Evolutionary conservation across 306 rosid species (phyloP), one percentile per base, ranked within the genome.

Genomic region (Prunus dulcis): DNA sequence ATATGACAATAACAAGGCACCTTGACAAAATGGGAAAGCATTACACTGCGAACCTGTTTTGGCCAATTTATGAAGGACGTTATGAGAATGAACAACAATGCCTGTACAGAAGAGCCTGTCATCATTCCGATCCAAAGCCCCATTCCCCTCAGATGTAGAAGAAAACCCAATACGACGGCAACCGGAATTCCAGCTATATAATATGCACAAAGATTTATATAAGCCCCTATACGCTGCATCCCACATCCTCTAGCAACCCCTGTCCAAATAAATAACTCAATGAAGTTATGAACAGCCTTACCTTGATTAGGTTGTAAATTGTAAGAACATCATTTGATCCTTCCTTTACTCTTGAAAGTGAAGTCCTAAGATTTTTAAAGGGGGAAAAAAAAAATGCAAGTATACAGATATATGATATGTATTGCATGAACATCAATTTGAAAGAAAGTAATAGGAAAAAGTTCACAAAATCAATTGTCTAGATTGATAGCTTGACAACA

Each of bases 71-170:
- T 83, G 69, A 30, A 82, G 20, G 45, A 32, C 23, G 90, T 80
- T 9, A 82, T 56, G 30, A 76, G 25, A 51, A 62, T 53, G 49
- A 80, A 84, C 25, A 76, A 28, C 0, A 64, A 6, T 69, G 80
- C 32, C 65, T 82, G 89, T 1, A 83, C 17, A 2, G 64, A 2
- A 4, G 89, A 51, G 2, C 89, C 83, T 0, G 75, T 56, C 22
- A 76, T 8, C 32, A 86, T 56, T 28, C 90, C 90, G 55, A 84
- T 76, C 93, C 89, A 89, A 28, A 86, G 87, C 13, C 89, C 87
- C 60, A 64, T 74, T 18, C 81, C 87, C 78, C 61, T 74, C 8
- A 89, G 67, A 27, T 61, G 55, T 0, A 79, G 43, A n/a, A 27
- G 51, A 67, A 82, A 86, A 22, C 80, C 81, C 64, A 84, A 75